phyloP scores from a whole-genome alignment of 495 filamentous ascomycete genomes.

The Trichoderma gamsii region DNA sequence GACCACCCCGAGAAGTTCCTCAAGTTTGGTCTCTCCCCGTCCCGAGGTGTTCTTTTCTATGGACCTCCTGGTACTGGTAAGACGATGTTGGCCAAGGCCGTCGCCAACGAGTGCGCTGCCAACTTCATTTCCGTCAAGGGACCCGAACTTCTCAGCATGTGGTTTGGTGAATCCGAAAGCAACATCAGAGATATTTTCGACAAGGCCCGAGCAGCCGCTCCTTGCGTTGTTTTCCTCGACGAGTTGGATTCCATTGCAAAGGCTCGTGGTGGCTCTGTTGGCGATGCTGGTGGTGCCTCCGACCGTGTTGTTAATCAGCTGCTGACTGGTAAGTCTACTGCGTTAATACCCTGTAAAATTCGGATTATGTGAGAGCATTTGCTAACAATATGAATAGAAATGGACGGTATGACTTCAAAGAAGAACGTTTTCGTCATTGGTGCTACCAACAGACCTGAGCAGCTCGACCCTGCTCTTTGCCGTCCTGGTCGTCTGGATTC shows the following conservation, averaged over 20 bases:
- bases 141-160: slow-evolving; percentile 96
- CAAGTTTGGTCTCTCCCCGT: slow-evolving; percentile 98
- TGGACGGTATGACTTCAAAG: slow-evolving; percentile 99
- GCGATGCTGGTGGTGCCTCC: slow-evolving; percentile 95
- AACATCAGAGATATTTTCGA: slow-evolving; percentile 99
- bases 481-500: slow-evolving; percentile 98
- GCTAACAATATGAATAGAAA: slow-evolving; percentile 61
- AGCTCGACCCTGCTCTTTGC: slow-evolving; percentile 94
- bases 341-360: too few species aligned
- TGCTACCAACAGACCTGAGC: slow-evolving; percentile 96
- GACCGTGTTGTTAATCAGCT: slow-evolving; percentile 99
- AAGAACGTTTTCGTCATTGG: slow-evolving; percentile 99
- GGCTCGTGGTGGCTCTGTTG: slow-evolving; percentile 94
- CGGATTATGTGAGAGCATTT: not conserved
- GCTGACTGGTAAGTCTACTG: slow-evolving; percentile 70
- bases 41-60: slow-evolving; percentile 97
- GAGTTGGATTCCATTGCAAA: slow-evolving; percentile 99
- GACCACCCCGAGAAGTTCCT: slow-evolving; percentile 99
- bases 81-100: slow-evolving; percentile 97
- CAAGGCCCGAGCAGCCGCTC: slow-evolving; percentile 96
- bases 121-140: slow-evolving; percentile 99
- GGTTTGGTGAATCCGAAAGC: slow-evolving; percentile 99
- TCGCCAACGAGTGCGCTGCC: slow-evolving; percentile 97
- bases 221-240: slow-evolving; percentile 98
- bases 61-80: slow-evolving; percentile 99